Evolutionary conservation across 306 rosid genomes (phyloP).

Genomic region (Begonia masoniana): DNA sequence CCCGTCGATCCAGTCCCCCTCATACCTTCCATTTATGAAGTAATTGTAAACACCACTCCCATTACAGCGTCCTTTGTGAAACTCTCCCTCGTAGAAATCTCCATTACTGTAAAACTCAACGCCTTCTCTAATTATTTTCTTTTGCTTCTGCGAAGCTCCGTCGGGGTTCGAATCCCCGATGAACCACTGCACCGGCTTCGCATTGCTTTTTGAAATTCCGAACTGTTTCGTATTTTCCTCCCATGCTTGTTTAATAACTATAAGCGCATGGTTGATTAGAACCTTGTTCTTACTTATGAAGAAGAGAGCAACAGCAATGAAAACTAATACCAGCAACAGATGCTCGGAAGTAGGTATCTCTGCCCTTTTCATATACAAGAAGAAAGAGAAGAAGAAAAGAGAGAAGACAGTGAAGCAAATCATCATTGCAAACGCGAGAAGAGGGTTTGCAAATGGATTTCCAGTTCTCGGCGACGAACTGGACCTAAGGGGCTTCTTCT

Average conservation of each 20-base stretch:
- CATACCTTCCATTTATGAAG: constrained; percentile 75
- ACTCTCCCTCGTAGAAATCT: constrained; percentile 93
- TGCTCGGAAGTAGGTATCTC: constrained; percentile 68
- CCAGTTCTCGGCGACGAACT: constrained; percentile 32
- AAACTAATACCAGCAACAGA: constrained; percentile 50
- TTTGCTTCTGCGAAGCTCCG: constrained; percentile 8
- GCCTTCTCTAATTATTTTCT: constrained; percentile 52
- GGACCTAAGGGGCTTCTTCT: constrained; percentile 19
- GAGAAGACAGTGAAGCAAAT: constrained; percentile 29
- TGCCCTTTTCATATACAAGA: constrained; percentile 34
- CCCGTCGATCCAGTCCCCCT: constrained; percentile 97
- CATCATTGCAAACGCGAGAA: constrained; percentile 28
- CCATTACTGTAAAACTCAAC: constrained; percentile 97
- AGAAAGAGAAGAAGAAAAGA: constrained; percentile 26
- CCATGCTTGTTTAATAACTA: constrained; percentile 40
- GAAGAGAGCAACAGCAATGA: constrained; percentile 73
- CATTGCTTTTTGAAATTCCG: constrained; percentile 25
- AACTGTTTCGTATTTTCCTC: constrained; percentile 37
- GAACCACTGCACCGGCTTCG: constrained; percentile 82
- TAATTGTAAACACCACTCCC: constrained; percentile 95
- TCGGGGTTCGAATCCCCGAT: constrained; percentile 44
- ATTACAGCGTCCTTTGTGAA: constrained; percentile 62
- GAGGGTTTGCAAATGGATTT: constrained; percentile 14
- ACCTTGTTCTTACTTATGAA: constrained; percentile 49
- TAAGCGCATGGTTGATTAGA: constrained; percentile 35